A percentile compares a stretch with the other conserved stretches of the same genome.
These are phyloP conservation scores for Colletotrichum sp. DNA, from an alignment of 2,329 filamentous ascomycete genomes.

Conservation along the genomic window DNA sequence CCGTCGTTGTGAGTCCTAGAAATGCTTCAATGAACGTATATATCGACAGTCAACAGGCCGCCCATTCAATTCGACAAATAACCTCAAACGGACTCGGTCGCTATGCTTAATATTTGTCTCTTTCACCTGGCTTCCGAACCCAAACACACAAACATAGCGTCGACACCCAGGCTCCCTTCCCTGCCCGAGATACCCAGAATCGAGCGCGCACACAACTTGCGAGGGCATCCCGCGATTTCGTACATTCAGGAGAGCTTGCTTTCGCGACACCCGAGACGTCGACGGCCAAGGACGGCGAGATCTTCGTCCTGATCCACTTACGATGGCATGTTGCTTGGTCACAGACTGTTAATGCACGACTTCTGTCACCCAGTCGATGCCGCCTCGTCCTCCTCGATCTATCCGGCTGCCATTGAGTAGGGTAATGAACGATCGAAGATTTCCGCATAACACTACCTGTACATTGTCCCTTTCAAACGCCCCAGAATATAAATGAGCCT, in stretches of 20 bases:
- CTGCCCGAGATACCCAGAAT: not conserved
- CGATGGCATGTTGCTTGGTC: not conserved
- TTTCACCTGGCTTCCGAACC: not conserved
- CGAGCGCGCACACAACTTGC: not conserved
- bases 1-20: not conserved
- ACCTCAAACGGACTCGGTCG: not conserved
- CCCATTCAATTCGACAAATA: not conserved
- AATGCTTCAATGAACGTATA: not conserved
- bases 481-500: not conserved
- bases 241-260: not conserved
- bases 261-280: not conserved
- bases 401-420: not conserved
- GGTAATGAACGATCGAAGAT: not conserved
- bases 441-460: not conserved
- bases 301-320: not conserved
- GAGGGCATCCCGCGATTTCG: not conserved
- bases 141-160: not conserved
- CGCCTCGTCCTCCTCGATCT: not conserved
- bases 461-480: not conserved
- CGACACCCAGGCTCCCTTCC: not conserved
- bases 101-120: not conserved
- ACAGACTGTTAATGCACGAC: not conserved
- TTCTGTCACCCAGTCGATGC: not conserved
- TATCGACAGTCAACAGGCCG: not conserved
- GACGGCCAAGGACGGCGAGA: not conserved